Evolutionary conservation across 73 alveolate species (phyloP), one percentile per base, ranked within the genome.

Genomic region (Paramecium caudatum): DNA sequence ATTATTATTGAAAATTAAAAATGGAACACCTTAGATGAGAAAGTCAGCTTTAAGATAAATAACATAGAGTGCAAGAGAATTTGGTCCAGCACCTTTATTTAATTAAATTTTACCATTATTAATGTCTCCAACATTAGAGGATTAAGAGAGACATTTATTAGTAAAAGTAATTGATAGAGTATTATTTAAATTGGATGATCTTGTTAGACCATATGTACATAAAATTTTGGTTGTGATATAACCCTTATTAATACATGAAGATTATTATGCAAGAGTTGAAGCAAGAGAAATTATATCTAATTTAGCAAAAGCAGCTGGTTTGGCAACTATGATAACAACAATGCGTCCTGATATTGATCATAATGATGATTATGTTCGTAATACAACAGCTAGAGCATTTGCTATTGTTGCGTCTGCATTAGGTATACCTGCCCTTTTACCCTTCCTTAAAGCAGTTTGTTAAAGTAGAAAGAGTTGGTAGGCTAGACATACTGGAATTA

Each of bases 271-370:
- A 3, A 95, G 99, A 87, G 99, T 97, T 32, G 99, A 98, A 92
- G 99, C 99, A 15, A 95, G 99, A 90, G 99, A 98, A 91, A 97
- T 98, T 78, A 97, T 98, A 30, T 97, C 99, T 61, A 98, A 98
- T 93, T 92, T 98, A 85, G 97, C 99, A 27, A 98, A 98, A 93
- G 99, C 99, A 84, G 99, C 99, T 8, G 99, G 99, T 82, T 94
- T 98, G 82, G 98, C 99, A 0, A 97, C 99, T 10, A 98, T 98
- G 99, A 98, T 98, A 74, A 94, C 99, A 10, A 98, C 99, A 9
- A 96, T 98, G 99, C 95, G 99, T 83, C 99, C 99, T 48, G 99
- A 98, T 92, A 97, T 98, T 61, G 99, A 98, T 94, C 98, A 98
- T 80, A 95, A 94, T 30, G 99, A 98, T 95, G 99, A 98, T 94